Conservation (phyloP, 2,329 filamentous ascomycete genomes). For the Pleurostoma richardsiae region DNA sequence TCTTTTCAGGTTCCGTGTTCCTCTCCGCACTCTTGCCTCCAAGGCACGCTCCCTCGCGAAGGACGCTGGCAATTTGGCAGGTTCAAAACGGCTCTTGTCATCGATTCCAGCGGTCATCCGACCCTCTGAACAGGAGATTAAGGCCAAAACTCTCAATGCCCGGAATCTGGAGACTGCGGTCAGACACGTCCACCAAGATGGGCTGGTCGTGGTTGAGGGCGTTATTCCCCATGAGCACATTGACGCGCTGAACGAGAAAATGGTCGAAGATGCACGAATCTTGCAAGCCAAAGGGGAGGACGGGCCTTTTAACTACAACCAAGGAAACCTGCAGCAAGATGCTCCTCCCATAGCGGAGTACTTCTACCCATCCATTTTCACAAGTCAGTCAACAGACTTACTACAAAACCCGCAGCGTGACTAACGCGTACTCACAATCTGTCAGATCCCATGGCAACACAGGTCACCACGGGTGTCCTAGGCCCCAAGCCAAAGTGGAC, state of each 20-base stretch:
- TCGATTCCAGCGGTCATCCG: slow-evolving; percentile 12
- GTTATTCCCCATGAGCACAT: slow-evolving; percentile 44
- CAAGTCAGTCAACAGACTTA: slow-evolving; percentile 33
- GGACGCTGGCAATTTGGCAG: no score
- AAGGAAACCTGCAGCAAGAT: slow-evolving; percentile 58
- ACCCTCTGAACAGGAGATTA: slow-evolving; percentile 35
- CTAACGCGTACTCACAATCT: neutral
- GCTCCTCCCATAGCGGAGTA: slow-evolving; percentile 44
- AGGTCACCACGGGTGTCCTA: slow-evolving; percentile 49
- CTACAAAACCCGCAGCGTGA: neutral
- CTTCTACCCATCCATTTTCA: slow-evolving; percentile 45
- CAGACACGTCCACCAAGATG: slow-evolving; percentile 44
- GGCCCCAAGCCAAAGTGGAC: slow-evolving; percentile 51
- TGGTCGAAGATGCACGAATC: slow-evolving; percentile 50
- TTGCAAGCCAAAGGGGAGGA: slow-evolving; percentile 47
- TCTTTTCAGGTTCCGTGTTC: no score
- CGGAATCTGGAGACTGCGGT: slow-evolving; percentile 52
- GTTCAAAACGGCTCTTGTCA: no score
- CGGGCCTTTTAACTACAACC: slow-evolving; percentile 58
- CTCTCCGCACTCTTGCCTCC: no score
- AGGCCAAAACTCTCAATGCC: slow-evolving; percentile 29
- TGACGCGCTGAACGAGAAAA: slow-evolving; percentile 50
- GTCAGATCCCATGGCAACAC: slow-evolving; percentile 47
- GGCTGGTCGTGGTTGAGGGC: slow-evolving; percentile 51
- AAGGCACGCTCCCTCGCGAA: no score